Evolutionary conservation across 2,329 filamentous ascomycete species (phyloP).

Genomic region (Diaporthe vexans): DNA sequence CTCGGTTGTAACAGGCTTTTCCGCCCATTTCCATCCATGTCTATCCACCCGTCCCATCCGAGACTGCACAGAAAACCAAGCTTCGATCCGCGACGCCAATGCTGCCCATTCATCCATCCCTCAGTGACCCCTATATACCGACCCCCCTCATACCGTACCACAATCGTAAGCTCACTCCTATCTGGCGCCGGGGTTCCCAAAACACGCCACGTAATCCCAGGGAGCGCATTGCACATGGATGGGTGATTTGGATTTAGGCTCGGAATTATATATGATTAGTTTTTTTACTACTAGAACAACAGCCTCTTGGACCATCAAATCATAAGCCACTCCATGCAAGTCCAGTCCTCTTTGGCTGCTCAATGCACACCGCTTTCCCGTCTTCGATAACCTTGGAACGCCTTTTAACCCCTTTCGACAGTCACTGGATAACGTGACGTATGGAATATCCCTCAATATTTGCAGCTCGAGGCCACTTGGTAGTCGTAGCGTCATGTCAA

Average conservation of each 20-base stretch:
- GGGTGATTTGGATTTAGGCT: slow-evolving; percentile 23
- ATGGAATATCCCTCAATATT: background rate
- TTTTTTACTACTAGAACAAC: slow-evolving; percentile 34
- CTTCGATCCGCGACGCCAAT: slow-evolving; percentile 31
- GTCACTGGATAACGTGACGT: slow-evolving; percentile 13
- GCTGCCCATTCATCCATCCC: background rate
- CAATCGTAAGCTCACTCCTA: background rate
- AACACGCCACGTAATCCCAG: slow-evolving; percentile 36
- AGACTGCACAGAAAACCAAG: background rate
- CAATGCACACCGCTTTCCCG: slow-evolving; percentile 13
- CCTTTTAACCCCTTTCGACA: slow-evolving; percentile 13
- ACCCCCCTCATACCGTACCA: background rate
- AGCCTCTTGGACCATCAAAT: slow-evolving; percentile 13
- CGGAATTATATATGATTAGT: slow-evolving; percentile 34
- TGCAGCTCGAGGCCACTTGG: background rate
- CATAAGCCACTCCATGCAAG: slow-evolving; percentile 2
- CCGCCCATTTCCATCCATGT: slow-evolving; percentile 5
- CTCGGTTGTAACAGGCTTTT: background rate
- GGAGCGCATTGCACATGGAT: slow-evolving; percentile 28
- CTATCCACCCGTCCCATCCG: background rate
- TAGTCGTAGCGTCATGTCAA: slow-evolving; percentile 12
- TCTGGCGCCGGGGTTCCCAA: slow-evolving; percentile 18
- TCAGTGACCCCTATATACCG: background rate
- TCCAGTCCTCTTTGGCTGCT: slow-evolving; percentile 8
- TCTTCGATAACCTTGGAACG: slow-evolving; percentile 17